These are phyloP conservation scores for Blastocystis sp. DNA, from an alignment of 352 stramenopile species.

Conservation along the genomic window DNA sequence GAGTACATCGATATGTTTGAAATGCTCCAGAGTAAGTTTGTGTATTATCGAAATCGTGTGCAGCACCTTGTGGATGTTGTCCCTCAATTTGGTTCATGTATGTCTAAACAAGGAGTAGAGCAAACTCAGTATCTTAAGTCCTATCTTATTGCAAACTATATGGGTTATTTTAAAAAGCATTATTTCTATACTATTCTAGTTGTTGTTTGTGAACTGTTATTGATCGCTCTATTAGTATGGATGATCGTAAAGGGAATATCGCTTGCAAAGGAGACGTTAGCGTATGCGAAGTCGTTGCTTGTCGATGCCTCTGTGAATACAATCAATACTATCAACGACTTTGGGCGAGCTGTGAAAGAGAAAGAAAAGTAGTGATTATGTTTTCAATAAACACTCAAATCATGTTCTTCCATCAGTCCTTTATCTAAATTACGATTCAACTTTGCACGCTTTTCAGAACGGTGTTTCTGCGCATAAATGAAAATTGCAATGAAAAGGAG, in stretches of 20 bases:
- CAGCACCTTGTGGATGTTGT: not conserved
- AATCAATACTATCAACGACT: slow-evolving; percentile 40
- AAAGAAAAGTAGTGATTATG: not conserved
- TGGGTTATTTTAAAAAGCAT: slow-evolving; percentile 23
- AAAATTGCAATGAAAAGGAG: slow-evolving; percentile 44
- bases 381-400: not conserved
- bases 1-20: slow-evolving; percentile 10
- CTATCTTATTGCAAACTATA: not conserved
- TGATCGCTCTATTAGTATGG: not conserved
- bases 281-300: slow-evolving; percentile 49
- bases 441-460: not conserved
- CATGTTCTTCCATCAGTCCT: not conserved
- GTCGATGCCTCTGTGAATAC: not conserved
- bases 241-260: not conserved
- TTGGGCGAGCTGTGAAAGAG: not conserved
- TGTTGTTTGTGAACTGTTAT: not conserved
- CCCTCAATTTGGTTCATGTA: not conserved
- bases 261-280: slow-evolving; percentile 31
- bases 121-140: not conserved
- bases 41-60: not conserved
- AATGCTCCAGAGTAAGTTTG: not conserved
- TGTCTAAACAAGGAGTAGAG: not conserved
- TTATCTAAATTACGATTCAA: not conserved
- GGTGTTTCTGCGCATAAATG: slow-evolving; percentile 58
- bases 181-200: not conserved